Base-by-base conservation (phyloP, 768 basidiomycete genomes). In the Russula virescens region DNA sequence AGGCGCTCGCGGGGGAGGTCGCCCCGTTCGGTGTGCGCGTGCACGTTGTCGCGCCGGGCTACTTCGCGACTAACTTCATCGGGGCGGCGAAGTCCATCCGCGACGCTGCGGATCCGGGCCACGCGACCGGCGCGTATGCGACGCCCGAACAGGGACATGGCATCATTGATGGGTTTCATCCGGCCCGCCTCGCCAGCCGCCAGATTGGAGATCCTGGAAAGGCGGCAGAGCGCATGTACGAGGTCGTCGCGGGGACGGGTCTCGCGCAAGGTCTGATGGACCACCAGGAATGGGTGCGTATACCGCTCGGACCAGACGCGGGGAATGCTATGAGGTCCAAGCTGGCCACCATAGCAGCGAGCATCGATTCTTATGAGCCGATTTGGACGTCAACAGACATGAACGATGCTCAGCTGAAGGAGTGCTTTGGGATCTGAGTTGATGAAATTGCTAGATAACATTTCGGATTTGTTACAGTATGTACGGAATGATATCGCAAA, bases 1-100 rank as follows among this genome's bases (percentile, higher is more conserved):
- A 51, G 50, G 26, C 13, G 21, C 45, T 47, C 45, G 60, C 51
- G 14, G 58, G 40, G n/a, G 73, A 75, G 61, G 55, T 73, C 34
- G 68, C 65, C 23, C 68, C 68, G n/a, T 71, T 69, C 51, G 66
- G 66, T 53, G 69, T 73, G 47, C 68, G 68, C 16, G 70, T 67
- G 21, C 49, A 68, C 26, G 59, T 67, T 46, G 60, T 75, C 47
- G 59, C 63, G 55, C 73, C 72, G 2, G 73, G 73, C 5, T 69
- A 65, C 59, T 73, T 74, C 60, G 71, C 67, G n/a, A 73, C 71
- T 13, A 67, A 68, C 58, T 64, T 71, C 65, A 45, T 70, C 53
- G 26, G 47, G 23, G 42, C 66, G 21, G 61, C 60, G 6, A 25
- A 14, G 11, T 21, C 40, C 49, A 60, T 42, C 58, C 34, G 43